Conservation (phyloP, 2,329 filamentous ascomycete species). For the Talaromyces sp. region DNA sequence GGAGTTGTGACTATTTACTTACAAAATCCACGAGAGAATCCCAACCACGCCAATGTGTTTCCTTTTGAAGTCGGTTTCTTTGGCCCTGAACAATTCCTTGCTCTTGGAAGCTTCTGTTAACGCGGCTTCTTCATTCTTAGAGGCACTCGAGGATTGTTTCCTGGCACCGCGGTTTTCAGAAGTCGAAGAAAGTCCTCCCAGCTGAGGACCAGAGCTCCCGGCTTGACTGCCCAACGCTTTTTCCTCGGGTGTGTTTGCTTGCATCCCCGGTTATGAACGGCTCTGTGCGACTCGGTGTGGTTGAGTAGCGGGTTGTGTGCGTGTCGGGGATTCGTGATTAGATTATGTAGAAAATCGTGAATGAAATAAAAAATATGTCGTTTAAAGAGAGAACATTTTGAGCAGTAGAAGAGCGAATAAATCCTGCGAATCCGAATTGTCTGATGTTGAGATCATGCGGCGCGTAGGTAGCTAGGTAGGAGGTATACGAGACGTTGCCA, state of each 20-base stretch:
- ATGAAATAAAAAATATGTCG: not conserved
- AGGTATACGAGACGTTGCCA: not conserved
- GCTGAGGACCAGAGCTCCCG: not conserved
- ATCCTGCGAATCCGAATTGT: not conserved
- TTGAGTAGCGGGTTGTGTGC: not conserved
- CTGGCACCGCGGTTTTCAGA: not conserved
- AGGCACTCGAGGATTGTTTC: not conserved
- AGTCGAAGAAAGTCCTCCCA: not conserved
- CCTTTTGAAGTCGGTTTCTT: constrained; percentile 33
- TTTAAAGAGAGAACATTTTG: not conserved
- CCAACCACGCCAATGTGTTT: constrained; percentile 33
- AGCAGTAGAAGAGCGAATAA: not conserved
- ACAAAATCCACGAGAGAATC: constrained; percentile 36
- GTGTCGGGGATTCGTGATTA: not conserved
- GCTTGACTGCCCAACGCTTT: not conserved
- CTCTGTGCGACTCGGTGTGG: not conserved
- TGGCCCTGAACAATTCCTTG: constrained; percentile 21
- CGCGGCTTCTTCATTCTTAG: not conserved
- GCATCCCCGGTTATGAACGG: not conserved
- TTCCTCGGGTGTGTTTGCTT: not conserved
- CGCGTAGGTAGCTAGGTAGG: not conserved
- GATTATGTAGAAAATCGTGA: not conserved
- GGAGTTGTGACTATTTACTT: constrained; percentile 16
- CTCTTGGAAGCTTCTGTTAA: constrained; percentile 20
- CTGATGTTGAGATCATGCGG: not conserved